phyloP scores from a whole-genome alignment of 495 filamentous ascomycete species.

The Jackrogersella minutella region DNA sequence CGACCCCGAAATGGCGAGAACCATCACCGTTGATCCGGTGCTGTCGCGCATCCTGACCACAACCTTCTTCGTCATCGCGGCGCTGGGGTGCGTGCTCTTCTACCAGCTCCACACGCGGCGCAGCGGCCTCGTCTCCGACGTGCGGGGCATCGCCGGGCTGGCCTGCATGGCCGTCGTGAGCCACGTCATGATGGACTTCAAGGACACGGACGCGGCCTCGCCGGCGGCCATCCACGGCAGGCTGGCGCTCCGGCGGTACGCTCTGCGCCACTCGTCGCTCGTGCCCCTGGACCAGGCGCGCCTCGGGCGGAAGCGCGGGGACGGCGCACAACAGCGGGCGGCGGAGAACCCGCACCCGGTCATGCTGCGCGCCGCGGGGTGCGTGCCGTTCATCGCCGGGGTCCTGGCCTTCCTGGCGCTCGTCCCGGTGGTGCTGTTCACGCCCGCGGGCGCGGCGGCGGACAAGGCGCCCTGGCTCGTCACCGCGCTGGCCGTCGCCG shows the following conservation, averaged over 20 bases:
- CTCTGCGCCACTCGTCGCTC: conserved; percentile 72
- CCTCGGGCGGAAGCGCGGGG: no score
- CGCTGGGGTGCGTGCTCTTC: conserved; percentile 64
- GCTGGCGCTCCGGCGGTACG: conserved; percentile 69
- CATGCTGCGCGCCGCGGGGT: conserved; percentile 68
- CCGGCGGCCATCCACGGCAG: conserved; percentile 71
- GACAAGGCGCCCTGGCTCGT: conserved; percentile 70
- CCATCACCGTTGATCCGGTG: conserved; percentile 61
- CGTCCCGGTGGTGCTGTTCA: conserved; percentile 67
- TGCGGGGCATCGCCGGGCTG: conserved; percentile 76
- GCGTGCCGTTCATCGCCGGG: conserved; percentile 63
- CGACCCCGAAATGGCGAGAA: conserved; percentile 51
- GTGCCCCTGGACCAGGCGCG: conserved; percentile 56
- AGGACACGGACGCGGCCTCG: conserved; percentile 70
- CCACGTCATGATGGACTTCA: conserved; percentile 78
- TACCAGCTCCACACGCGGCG: conserved; percentile 65
- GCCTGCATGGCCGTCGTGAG: conserved; percentile 75
- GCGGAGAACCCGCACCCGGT: conserved; percentile 71
- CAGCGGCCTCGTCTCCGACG: conserved; percentile 71
- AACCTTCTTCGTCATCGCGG: conserved; percentile 59
- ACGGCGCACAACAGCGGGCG: no score
- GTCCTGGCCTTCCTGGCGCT: conserved; percentile 60
- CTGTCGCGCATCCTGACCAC: conserved; percentile 68
- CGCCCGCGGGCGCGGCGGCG: conserved; percentile 60
- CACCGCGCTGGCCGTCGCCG: conserved; percentile 66